Percentiles rank a stretch among this genome's conserved stretches.
phyloP scores from a whole-genome alignment of 257 asterid genomes.

The Solanum chmielewskii region DNA sequence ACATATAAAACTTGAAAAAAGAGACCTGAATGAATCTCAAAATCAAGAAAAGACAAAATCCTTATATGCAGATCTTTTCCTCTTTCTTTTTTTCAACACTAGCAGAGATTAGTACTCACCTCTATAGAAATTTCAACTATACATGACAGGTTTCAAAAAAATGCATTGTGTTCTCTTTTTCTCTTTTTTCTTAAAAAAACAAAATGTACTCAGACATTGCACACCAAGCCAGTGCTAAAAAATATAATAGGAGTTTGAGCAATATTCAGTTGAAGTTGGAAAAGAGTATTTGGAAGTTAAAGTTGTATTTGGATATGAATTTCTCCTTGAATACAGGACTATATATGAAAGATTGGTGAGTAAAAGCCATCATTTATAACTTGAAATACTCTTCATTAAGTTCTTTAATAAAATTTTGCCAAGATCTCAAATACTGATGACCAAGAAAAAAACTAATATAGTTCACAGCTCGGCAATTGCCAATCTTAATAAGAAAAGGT shows the following conservation, averaged over 20 bases:
- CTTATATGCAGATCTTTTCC: not conserved
- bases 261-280: not conserved
- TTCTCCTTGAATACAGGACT: not conserved
- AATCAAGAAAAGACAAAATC: not conserved
- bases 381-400: not conserved
- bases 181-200: not conserved
- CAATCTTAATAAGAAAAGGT: not conserved
- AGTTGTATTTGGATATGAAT: not conserved
- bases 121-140: not conserved
- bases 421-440: not conserved
- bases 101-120: not conserved
- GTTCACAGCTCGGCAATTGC: not conserved
- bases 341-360: not conserved
- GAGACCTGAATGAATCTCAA: not conserved
- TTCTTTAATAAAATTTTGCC: not conserved
- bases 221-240: not conserved
- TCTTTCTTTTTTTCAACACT: not conserved
- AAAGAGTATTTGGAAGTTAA: not conserved
- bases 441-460: not conserved
- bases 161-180: not conserved
- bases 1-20: not conserved
- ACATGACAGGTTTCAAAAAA: not conserved
- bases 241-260: not conserved
- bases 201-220: not conserved
- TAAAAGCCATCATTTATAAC: not conserved